Conservation (phyloP, 2,329 filamentous ascomycete species). For the Tolypocladium amazonense region DNA sequence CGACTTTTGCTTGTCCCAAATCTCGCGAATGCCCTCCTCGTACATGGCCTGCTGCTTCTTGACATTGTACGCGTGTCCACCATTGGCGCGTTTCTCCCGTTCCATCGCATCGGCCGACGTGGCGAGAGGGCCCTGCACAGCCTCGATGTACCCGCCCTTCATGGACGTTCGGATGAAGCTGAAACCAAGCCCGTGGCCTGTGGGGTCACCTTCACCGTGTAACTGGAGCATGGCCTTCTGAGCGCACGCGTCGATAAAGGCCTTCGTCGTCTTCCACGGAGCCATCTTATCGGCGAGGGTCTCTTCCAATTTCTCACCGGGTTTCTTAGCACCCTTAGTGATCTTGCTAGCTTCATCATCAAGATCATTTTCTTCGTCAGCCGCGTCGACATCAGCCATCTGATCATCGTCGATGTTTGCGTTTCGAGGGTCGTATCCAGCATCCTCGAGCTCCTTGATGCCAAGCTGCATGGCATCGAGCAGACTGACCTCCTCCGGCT, state of each 20-base stretch:
- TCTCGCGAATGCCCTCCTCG: constrained; percentile 79
- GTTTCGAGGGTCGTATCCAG: constrained; percentile 66
- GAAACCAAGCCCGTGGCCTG: constrained; percentile 85
- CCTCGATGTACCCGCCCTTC: constrained; percentile 91
- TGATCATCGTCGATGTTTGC: constrained; percentile 46
- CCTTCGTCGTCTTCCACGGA: constrained; percentile 94
- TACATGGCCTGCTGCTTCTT: constrained; percentile 89
- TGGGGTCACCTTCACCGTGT: constrained; percentile 90
- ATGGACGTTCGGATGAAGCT: constrained; percentile 97
- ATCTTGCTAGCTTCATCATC: constrained; percentile 31
- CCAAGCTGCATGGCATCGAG: constrained; percentile 97
- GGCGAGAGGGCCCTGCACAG: constrained; percentile 55
- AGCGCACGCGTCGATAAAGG: constrained; percentile 86
- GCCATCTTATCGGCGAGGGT: constrained; percentile 81
- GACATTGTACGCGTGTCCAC: constrained; percentile 95
- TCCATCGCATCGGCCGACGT: constrained; percentile 76
- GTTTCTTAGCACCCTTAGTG: constrained; percentile 30
- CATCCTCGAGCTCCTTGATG: constrained; percentile 79
- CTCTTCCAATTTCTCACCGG: constrained; percentile 45
- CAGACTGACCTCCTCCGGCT: constrained; percentile 88
- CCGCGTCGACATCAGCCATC: constrained; percentile 40
- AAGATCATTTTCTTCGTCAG: constrained; percentile 47
- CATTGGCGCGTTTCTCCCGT: constrained; percentile 77
- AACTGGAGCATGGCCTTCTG: constrained; percentile 96
- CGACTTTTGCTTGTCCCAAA: constrained; percentile 81